Evolutionary conservation across 2,329 filamentous ascomycete genomes (phyloP).

Genomic region (Bipolaris gigantea): DNA sequence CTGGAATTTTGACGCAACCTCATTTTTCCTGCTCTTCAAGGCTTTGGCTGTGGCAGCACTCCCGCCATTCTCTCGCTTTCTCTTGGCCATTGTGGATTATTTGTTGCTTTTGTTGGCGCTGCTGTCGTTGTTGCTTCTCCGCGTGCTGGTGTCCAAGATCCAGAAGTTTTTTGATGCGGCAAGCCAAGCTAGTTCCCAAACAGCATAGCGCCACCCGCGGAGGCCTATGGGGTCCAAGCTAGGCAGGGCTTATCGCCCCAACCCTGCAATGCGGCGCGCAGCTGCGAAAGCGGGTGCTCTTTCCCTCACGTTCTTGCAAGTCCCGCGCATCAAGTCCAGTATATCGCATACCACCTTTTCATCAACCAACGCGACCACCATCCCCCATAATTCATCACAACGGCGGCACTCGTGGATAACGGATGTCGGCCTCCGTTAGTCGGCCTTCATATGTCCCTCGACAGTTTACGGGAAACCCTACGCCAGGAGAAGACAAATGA

Average conservation of each 20-base stretch:
- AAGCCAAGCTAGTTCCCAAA: constrained; percentile 21
- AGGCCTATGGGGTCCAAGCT: constrained; percentile 14
- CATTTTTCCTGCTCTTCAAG: constrained; percentile 34
- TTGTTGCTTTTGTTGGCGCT: neutral
- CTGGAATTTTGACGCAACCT: constrained; percentile 21
- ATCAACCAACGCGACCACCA: constrained; percentile 39
- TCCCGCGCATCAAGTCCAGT: constrained; percentile 33
- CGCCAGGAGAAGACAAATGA: constrained; percentile 48
- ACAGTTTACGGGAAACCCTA: constrained; percentile 48
- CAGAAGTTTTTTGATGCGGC: constrained; percentile 29
- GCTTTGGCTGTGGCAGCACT: constrained; percentile 22
- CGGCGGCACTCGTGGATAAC: constrained; percentile 50
- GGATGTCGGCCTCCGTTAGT: constrained; percentile 50
- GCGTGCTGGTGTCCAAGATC: constrained; percentile 15
- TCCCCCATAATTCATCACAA: constrained; percentile 42
- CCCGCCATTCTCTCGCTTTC: constrained; percentile 38
- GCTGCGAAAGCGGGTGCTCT: constrained; percentile 18
- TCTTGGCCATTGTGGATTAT: constrained; percentile 36
- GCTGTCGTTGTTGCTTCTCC: constrained; percentile 11
- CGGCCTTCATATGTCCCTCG: constrained; percentile 53
- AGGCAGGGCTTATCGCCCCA: constrained; percentile 32
- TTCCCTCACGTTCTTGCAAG: constrained; percentile 32
- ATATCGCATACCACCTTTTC: constrained; percentile 36
- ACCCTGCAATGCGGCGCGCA: constrained; percentile 15
- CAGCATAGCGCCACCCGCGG: constrained; percentile 8